Evolutionary conservation across 2,329 filamentous ascomycete species (phyloP).

Genomic region (Arthrobotrys sinensis): DNA sequence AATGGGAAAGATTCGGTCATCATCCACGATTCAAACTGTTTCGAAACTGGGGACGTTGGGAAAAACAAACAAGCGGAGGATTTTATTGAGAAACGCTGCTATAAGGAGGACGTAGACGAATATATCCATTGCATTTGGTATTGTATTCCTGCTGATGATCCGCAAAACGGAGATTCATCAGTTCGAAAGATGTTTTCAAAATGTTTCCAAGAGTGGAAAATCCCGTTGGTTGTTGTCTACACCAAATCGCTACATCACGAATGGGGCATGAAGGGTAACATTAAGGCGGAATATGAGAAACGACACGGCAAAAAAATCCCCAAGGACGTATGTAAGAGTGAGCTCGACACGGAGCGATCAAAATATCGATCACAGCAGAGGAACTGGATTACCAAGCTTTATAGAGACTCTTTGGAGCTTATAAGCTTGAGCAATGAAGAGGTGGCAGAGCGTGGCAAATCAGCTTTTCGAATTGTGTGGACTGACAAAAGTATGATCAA

Average conservation of each 20-base stretch:
- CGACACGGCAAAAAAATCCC: not conserved
- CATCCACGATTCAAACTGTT: constrained; percentile 45
- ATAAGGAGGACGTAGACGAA: constrained; percentile 2
- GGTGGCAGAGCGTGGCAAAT: constrained; percentile 2
- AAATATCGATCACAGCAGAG: not conserved
- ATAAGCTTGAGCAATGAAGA: constrained; percentile 20
- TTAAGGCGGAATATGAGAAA: constrained; percentile 10
- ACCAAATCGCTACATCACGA: constrained; percentile 17
- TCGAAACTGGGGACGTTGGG: constrained; percentile 16
- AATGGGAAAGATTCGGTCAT: constrained; percentile 37
- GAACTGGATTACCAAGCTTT: constrained; percentile 18
- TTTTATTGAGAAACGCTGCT: constrained; percentile 21
- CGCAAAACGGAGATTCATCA: constrained; percentile 10
- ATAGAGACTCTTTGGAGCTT: constrained; percentile 5
- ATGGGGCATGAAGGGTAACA: not conserved
- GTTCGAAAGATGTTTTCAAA: constrained; percentile 25
- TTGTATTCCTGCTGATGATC: constrained; percentile 20
- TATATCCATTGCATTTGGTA: constrained; percentile 46
- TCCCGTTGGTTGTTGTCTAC: constrained; percentile 38
- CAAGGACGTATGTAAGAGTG: not conserved
- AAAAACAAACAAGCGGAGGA: constrained; percentile 30
- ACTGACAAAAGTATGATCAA: constrained; percentile 30
- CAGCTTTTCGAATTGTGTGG: constrained; percentile 23
- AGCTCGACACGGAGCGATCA: not conserved
- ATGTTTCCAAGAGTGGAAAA: constrained; percentile 36